These are phyloP conservation scores for Suhomyces kilbournensis DNA, from an alignment of 805 yeast genomes.

Conservation along the genomic window DNA sequence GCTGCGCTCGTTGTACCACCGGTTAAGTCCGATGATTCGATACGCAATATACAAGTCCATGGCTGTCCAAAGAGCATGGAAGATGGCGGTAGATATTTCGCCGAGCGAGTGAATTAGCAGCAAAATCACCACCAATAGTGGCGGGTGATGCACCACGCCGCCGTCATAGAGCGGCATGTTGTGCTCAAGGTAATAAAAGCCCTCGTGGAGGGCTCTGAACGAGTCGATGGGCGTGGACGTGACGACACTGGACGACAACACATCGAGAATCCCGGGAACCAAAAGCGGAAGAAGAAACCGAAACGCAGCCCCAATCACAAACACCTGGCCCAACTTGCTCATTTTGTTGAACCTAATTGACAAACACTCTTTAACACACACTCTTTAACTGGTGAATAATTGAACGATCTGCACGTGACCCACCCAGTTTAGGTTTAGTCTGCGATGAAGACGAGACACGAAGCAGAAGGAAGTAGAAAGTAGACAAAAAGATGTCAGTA, in stretches of 20 bases:
- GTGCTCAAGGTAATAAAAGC: constrained; percentile 38
- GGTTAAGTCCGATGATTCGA: constrained; percentile 49
- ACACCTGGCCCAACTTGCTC: constrained; percentile 22
- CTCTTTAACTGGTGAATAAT: too few species aligned
- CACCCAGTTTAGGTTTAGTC: neutral
- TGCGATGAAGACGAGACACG: neutral
- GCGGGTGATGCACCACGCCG: constrained; percentile 84
- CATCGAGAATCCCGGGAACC: constrained; percentile 27
- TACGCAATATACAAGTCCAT: constrained; percentile 59
- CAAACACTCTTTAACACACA: too few species aligned
- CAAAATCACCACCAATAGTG: constrained; percentile 58
- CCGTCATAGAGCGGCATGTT: constrained; percentile 73
- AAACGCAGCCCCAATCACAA: constrained; percentile 27
- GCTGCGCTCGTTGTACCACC: constrained; percentile 32
- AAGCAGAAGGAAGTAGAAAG: neutral
- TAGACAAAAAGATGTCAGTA: neutral
- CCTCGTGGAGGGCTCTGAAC: constrained; percentile 46
- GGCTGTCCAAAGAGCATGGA: constrained; percentile 49
- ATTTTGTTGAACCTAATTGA: too few species aligned
- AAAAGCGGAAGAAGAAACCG: constrained; percentile 35
- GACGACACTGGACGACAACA: constrained; percentile 46
- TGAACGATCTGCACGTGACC: neutral
- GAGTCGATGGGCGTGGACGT: constrained; percentile 75
- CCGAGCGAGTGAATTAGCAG: constrained; percentile 29
- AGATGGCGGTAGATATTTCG: constrained; percentile 11